Conservation (phyloP, 1,284 basidiomycete genomes). For the Agroathelia rolfsii region DNA sequence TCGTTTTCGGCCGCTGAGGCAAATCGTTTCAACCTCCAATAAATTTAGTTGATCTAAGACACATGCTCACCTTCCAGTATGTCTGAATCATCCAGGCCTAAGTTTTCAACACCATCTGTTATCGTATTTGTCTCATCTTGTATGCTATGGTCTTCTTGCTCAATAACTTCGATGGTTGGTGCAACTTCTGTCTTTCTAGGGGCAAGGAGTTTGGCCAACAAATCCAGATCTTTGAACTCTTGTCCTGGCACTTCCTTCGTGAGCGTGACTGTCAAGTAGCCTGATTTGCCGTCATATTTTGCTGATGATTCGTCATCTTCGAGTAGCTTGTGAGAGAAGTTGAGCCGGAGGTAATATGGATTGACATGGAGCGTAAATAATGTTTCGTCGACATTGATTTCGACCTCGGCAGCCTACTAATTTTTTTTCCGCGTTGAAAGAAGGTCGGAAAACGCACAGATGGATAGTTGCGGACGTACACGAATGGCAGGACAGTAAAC, state of each 20-base stretch:
- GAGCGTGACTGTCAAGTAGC: slow-evolving; percentile 59
- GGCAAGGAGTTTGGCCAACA: slow-evolving; percentile 65
- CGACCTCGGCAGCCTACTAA: slow-evolving; percentile 71
- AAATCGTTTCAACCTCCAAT: slow-evolving; percentile 9
- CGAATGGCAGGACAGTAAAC: slow-evolving; percentile 72
- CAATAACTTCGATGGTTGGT: slow-evolving; percentile 60
- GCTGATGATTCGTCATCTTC: slow-evolving; percentile 69
- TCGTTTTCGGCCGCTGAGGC: slow-evolving; percentile 60
- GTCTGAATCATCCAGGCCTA: slow-evolving; percentile 41
- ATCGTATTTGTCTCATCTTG: slow-evolving; percentile 26
- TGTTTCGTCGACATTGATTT: slow-evolving; percentile 64
- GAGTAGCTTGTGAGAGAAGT: slow-evolving; percentile 49
- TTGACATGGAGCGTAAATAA: slow-evolving; percentile 67
- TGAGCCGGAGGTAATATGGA: slow-evolving; percentile 72
- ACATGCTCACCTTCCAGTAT: slow-evolving; percentile 43
- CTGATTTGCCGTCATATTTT: slow-evolving; percentile 60
- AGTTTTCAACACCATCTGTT: slow-evolving; percentile 27
- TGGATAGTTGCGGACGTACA: too few species aligned
- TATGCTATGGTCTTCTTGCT: slow-evolving; percentile 23
- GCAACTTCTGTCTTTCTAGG: slow-evolving; percentile 36
- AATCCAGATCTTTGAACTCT: slow-evolving; percentile 64
- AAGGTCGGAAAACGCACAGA: slow-evolving; percentile 9
- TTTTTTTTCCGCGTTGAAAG: slow-evolving; percentile 14
- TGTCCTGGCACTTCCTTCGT: slow-evolving; percentile 57
- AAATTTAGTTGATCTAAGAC: too few species aligned